Conservation (phyloP, 108 stramenopile species). For the Skeletonema grethae region DNA sequence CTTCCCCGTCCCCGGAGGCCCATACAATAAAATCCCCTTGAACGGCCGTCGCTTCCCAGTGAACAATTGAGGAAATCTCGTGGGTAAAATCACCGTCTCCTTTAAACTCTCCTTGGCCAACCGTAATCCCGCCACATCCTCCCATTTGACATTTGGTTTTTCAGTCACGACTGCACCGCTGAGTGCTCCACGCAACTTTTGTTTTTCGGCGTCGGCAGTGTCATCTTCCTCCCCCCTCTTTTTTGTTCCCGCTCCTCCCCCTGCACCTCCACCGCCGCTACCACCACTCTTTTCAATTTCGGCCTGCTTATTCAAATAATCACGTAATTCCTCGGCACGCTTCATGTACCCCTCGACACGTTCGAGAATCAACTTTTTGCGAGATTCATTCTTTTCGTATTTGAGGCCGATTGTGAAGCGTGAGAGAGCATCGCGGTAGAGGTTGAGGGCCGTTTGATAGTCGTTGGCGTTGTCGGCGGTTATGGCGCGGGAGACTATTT, state of each 20-base stretch:
- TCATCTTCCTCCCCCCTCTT: conserved; percentile 55
- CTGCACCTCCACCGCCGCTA: conserved; percentile 44
- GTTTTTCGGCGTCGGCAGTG: conserved; percentile 79
- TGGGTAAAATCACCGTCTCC: conserved; percentile 97
- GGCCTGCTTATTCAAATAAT: conserved; percentile 76
- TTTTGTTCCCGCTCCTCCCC: conserved; percentile 59
- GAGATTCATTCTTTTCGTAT: conserved; percentile 96
- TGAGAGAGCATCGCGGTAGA: conserved; percentile 86
- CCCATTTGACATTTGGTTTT: conserved; percentile 98
- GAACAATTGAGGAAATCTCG: conserved; percentile 93
- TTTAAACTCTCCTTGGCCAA: conserved; percentile 96
- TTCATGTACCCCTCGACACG: conserved; percentile 99
- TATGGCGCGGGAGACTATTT: conserved; percentile 83
- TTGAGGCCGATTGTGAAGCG: conserved; percentile 96
- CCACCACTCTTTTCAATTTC: conserved; percentile 69
- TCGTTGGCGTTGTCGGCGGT: conserved; percentile 91
- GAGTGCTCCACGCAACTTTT: conserved; percentile 82
- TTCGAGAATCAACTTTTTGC: conserved; percentile 89
- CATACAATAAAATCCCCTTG: conserved; percentile 97
- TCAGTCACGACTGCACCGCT: conserved; percentile 86
- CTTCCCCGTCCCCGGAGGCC: conserved; percentile 82
- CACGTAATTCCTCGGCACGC: conserved; percentile 96
- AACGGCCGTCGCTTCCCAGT: conserved; percentile 92
- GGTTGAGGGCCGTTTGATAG: conserved; percentile 82
- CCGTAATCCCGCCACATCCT: conserved; percentile 97